Base-by-base conservation (phyloP, 192 early-diverging fungal species). In the Coemansia sp. region DNA sequence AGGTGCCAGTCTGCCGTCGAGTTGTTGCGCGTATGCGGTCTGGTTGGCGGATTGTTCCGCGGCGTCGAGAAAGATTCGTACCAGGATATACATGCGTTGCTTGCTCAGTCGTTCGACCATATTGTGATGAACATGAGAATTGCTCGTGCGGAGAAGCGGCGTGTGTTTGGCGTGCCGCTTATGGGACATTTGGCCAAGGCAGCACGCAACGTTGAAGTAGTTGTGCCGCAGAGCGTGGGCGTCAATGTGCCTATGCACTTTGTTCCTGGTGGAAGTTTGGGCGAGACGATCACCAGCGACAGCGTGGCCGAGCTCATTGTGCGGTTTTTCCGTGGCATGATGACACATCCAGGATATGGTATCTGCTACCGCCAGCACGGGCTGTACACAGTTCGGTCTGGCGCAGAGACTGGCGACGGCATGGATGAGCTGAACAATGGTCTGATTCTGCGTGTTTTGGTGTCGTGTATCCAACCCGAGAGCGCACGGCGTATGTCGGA, bases 361-460 rank as follows among this genome's bases (percentile, higher is more conserved):
- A 75, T 81, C 24, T 81, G 78, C 54, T 81, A 73, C 66, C 65
- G 64, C 47, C 73, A 81, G 35, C 61, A 73, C 35, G 78, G 78
- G 19, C 35, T 81, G 51, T 81, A 81, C 58, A 62, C 78, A 29
- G 62, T 70, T 24, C 74, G 68, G 16, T 61, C 68, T 8, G 59
- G 64, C 32, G 24, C 26, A 32, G 19, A 51, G 18, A 19, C 56
- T 11, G 63, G 58, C 8, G 39, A 64, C 4, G 63, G 56, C 18
- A 57, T 71, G 65, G 50, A 65, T 11, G 61, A 76, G 10, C 60
- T 81, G 47, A 68, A 74, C 69, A 81, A 81, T 57, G 57, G 67
- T 32, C 68, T 63, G 60, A 73, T 81, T 39, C 62, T 81, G 47
- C 74, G 74, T 49, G 61, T 81, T n/a, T 62, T 81, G 53, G 55